Evolutionary conservation across 2,329 filamentous ascomycete genomes (phyloP).

Genomic region (Botrytis galanthina): DNA sequence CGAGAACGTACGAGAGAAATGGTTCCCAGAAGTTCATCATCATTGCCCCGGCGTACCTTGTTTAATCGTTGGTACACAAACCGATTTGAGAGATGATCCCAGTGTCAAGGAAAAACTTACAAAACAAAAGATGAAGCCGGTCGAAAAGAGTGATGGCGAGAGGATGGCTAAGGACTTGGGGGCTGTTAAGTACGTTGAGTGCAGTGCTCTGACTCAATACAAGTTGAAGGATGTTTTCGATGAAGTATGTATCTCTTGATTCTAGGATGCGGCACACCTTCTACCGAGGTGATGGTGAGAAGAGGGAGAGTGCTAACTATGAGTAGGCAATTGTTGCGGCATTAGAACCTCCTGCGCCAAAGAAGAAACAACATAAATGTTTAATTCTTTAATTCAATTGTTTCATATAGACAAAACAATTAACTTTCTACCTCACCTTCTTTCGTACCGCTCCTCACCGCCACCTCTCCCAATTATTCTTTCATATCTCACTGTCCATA

Average conservation of each 20-base stretch:
- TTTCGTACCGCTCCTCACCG: conserved; percentile 1
- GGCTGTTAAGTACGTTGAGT: conserved; percentile 98
- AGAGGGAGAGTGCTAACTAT: conserved; percentile 62
- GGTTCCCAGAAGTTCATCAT: conserved; percentile 98
- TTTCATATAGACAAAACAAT: conserved; percentile 3
- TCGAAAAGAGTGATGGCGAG: conserved; percentile 89
- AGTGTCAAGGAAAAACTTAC: conserved; percentile 85
- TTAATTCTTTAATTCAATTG: conserved; percentile 55
- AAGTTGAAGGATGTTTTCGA: conserved; percentile 99
- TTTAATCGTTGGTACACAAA: conserved; percentile 96
- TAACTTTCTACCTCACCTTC: neutral
- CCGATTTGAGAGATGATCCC: conserved; percentile 87
- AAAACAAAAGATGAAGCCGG: conserved; percentile 95
- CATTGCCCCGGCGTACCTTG: conserved; percentile 97
- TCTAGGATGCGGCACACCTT: neutral
- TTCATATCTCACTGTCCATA: conserved; percentile 9
- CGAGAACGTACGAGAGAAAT: conserved; percentile 98
- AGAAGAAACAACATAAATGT: conserved; percentile 73
- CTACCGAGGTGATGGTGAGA: conserved; percentile 46
- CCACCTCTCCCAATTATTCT: neutral
- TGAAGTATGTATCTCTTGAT: conserved; percentile 62
- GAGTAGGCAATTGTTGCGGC: conserved; percentile 89
- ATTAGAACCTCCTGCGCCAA: conserved; percentile 79
- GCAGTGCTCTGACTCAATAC: conserved; percentile 95
- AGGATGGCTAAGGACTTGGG: conserved; percentile 96